These are phyloP conservation scores for Phialocephala sp. DNA, from an alignment of 2,329 filamentous ascomycete genomes.

Conservation along the genomic window DNA sequence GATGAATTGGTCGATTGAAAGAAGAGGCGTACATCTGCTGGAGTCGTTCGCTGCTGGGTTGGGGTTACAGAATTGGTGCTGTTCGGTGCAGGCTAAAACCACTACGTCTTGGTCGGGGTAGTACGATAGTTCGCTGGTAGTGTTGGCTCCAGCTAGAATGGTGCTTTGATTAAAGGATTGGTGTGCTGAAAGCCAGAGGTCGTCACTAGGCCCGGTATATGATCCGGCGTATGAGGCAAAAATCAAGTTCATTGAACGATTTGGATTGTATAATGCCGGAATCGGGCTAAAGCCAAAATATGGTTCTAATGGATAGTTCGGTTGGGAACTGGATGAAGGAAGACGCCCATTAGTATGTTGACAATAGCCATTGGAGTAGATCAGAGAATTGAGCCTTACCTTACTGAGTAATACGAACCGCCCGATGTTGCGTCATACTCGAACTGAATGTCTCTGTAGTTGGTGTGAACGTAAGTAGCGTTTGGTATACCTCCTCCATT, in stretches of 20 bases:
- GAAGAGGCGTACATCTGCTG: background rate
- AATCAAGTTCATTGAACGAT: background rate
- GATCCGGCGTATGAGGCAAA: background rate
- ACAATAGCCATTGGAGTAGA: too few species aligned
- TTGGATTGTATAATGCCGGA: background rate
- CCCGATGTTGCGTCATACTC: background rate
- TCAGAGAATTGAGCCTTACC: background rate
- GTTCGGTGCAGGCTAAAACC: background rate
- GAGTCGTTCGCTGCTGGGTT: background rate
- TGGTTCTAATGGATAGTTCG: background rate
- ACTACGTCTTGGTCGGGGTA: background rate
- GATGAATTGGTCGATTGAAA: background rate
- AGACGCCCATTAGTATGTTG: too few species aligned
- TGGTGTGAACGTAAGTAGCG: background rate
- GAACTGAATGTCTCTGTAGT: background rate
- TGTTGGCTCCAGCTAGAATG: background rate
- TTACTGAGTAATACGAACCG: background rate
- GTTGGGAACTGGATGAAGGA: too few species aligned
- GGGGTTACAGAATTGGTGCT: conserved; percentile 1
- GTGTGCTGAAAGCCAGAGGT: background rate
- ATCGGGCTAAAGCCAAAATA: background rate
- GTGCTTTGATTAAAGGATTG: background rate
- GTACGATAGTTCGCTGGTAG: too few species aligned
- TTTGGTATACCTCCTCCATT: too few species aligned
- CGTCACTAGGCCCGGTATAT: background rate